A percentile compares a stretch with the other conserved stretches of the same genome.
phyloP scores from a whole-genome alignment of 202 grass and related monocot genomes.

The Schoenoplectus triqueter region DNA sequence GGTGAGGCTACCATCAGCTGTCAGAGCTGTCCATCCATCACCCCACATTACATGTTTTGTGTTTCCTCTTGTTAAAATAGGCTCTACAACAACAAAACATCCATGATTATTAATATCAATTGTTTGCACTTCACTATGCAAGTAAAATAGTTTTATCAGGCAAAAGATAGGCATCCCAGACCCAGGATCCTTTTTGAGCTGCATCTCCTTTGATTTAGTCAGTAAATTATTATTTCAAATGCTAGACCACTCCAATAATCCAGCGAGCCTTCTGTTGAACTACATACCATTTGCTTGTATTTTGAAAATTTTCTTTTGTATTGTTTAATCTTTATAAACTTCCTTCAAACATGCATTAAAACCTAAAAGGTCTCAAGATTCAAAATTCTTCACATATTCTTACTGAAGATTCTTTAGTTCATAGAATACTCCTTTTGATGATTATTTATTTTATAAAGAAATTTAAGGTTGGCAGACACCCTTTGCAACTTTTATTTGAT shows the following conservation, averaged over 20 bases:
- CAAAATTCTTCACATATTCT: not conserved
- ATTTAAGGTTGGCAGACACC: not conserved
- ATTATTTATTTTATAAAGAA: not conserved
- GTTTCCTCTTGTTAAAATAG: slow-evolving; percentile 74
- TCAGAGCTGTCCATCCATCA: slow-evolving; percentile 84
- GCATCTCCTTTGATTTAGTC: not conserved
- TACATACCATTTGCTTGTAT: not conserved
- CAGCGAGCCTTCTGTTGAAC: not conserved
- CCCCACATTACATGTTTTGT: slow-evolving; percentile 68
- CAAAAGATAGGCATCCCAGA: not conserved
- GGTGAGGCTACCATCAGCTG: slow-evolving; percentile 68
- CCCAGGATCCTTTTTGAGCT: not conserved
- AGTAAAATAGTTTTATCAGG: not conserved
- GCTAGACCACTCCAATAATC: not conserved
- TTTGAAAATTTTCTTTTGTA: not conserved
- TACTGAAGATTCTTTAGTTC: not conserved
- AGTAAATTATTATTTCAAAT: not conserved
- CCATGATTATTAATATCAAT: not conserved
- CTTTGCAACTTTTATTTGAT: not conserved
- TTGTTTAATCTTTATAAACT: not conserved
- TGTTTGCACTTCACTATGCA: not conserved
- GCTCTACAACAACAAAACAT: slow-evolving; percentile 48
- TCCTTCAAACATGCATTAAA: not conserved
- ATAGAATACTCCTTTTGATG: no score
- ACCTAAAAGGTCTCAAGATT: not conserved